Evolutionary conservation across 176 grass and related monocot species (phyloP), one percentile per base, ranked within the genome.

Genomic region (Avena sativa): DNA sequence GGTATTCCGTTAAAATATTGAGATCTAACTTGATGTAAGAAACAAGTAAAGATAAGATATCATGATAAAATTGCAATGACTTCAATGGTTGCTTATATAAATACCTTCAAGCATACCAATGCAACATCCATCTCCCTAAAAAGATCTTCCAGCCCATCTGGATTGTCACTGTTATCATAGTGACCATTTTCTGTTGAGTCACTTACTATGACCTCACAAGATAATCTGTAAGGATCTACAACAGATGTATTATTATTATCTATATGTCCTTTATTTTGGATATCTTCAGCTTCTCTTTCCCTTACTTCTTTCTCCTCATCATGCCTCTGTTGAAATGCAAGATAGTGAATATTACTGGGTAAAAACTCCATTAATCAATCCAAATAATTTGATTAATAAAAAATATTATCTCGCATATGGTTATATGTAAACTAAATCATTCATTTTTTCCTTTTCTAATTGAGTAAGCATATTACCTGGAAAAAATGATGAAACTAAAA

Each of bases 121-220:
- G 95, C 95, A 87, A 89, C 95, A 95, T 93, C 40, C 40, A 43
- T 43, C 40, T 91, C 88, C 44, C 36, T 88, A 88, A 86, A 97
- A 43, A 89, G 85, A 57, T 93, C 89, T 67, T 95, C 95, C 25
- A 95, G 51, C 47, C 83, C 85, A 83, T 88, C 87, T 58, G 56
- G 49, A 23, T 8, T 55, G 43, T 4, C 65, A 52, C 64, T 85
- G 47, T 46, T 77, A 77, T 52, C 61, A 86, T 59, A 11, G 23
- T 84, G 26, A 66, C 44, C 36, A 13, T 79, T 87, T 11, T 13
- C 20, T 23, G 46, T 60, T 43, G 49, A 79, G 30, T 87, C 58
- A 67, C 8, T 68, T 68, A 4, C 85, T 74, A 84, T 32, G 30
- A 87, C 69, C 83, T 91, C 81, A 74, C 57, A 84, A 80, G 85